Evolutionary conservation across 75 land plant species (phyloP), one percentile per base, ranked within the genome.

Genomic region (Gnetum montanum): DNA sequence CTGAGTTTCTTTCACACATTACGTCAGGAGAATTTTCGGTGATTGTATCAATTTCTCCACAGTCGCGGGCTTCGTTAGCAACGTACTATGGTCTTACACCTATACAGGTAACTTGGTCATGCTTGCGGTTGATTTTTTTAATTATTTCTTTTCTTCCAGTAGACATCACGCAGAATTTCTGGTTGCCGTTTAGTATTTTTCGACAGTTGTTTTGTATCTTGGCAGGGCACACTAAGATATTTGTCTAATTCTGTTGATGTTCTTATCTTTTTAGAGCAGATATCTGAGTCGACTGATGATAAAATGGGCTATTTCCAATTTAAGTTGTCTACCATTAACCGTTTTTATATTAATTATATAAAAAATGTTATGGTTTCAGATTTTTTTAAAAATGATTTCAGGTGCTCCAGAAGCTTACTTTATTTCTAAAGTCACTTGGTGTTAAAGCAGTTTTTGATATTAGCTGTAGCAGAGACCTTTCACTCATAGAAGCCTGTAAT

Each of bases 401-500:
- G 94, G 88, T 84, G 27, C 75, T 86, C 34, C 68, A 62, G 60
- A 95, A 84, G 64, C 71, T 95, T 3, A 81, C 99, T 30, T 74
- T 80, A 15, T 80, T 95, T 47, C 76, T 95, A 64, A 95, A 90
- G 60, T 80, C 88, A 7, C 58, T 90, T 28, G 99, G 99, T 45
- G 97, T 81, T n/a, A 90, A 74, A 66, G 92, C 97, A 33, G 81
- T 95, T 15, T 95, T 83, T 76, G 99, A 95, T 68, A 95, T 92
- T 10, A 95, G 99, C 63, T 83, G 86, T 68, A 90, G 99, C 52
- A 70, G 99, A 71, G 99, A 95, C 48, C 28, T 95, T 23, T 67
- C 88, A 23, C 83, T 95, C n/a, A 76, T 90, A 15, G 99, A 95
- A 63, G 60, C 88, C 8, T 95, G 99, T 59, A 71, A 72, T 64